Conservation (phyloP, 1,284 basidiomycete species). For the Chalciporus piperatoides region DNA sequence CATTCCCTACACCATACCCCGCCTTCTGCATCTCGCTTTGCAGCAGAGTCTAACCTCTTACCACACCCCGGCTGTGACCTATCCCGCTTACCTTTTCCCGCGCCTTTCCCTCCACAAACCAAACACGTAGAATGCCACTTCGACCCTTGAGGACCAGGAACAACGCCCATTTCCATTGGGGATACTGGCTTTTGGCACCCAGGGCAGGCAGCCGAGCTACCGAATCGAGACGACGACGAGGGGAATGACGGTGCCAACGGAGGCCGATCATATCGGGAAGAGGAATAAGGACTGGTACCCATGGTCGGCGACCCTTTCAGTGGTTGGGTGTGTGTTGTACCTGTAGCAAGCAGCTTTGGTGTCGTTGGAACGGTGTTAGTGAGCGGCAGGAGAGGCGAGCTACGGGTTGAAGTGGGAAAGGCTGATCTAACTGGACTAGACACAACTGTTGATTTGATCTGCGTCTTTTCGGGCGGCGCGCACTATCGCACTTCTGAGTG, state of each 20-base stretch:
- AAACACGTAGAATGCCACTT: slow-evolving; percentile 75
- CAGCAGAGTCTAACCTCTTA: slow-evolving; percentile 76
- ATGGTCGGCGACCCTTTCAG: slow-evolving; percentile 14
- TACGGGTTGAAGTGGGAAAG: slow-evolving; percentile 15
- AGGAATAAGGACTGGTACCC: slow-evolving; percentile 26
- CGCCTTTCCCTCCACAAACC: slow-evolving; percentile 69
- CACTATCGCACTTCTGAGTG: slow-evolving; percentile 45
- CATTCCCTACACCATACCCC: slow-evolving; percentile 81
- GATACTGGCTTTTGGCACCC: slow-evolving; percentile 70
- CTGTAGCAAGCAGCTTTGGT: slow-evolving; percentile 24
- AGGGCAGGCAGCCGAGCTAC: slow-evolving; percentile 60
- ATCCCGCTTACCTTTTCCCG: slow-evolving; percentile 41
- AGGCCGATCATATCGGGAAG: slow-evolving; percentile 48
- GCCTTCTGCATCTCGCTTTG: slow-evolving; percentile 67
- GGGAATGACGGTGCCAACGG: slow-evolving; percentile 36
- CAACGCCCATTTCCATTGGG: slow-evolving; percentile 77
- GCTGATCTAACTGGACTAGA: slow-evolving; percentile 23
- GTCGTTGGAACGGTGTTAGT: slow-evolving; percentile 27
- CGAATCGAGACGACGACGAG: slow-evolving; percentile 58
- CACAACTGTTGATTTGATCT: slow-evolving; percentile 31
- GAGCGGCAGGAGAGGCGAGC: slow-evolving; percentile 20
- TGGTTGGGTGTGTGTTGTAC: slow-evolving; percentile 9
- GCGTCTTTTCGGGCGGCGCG: slow-evolving; percentile 51
- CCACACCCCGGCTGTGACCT: slow-evolving; percentile 69
- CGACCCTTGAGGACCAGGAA: slow-evolving; percentile 74